phyloP scores from a whole-genome alignment of 2,329 filamentous ascomycete genomes.

The Helicocarpus griseus region DNA sequence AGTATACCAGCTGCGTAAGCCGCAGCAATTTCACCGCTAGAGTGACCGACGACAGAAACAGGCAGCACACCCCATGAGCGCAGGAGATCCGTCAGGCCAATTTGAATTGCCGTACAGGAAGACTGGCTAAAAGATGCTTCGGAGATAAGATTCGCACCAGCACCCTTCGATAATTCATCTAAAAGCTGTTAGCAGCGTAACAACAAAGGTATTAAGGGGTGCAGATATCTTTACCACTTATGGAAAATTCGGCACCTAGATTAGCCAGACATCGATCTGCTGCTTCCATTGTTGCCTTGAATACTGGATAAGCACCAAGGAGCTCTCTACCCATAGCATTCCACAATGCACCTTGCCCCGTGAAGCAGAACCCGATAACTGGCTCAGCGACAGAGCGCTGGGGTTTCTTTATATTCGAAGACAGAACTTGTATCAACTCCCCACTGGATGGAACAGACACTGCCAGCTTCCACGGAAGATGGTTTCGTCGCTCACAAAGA shows the following conservation, averaged over 20 bases:
- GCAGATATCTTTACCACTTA: constrained; percentile 14
- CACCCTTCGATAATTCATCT: constrained; percentile 4
- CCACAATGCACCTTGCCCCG: constrained; percentile 31
- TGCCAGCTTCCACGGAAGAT: constrained; percentile 16
- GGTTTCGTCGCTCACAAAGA: constrained; percentile 15
- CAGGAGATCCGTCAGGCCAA: constrained; percentile 22
- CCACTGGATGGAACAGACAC: constrained; percentile 9
- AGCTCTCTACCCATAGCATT: constrained; percentile 26
- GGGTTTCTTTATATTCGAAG: neutral
- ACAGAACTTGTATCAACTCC: neutral
- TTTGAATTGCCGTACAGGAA: constrained; percentile 22
- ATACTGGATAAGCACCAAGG: constrained; percentile 16
- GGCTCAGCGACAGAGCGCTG: neutral
- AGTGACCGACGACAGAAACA: constrained; percentile 21
- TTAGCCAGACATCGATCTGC: constrained; percentile 16
- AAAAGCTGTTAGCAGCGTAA: constrained; percentile 16
- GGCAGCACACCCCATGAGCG: constrained; percentile 18
- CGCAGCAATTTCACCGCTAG: constrained; percentile 24
- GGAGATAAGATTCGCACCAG: neutral
- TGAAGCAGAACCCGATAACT: constrained; percentile 27
- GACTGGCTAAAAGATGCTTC: constrained; percentile 21
- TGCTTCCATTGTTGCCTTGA: constrained; percentile 15
- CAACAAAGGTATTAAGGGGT: neutral
- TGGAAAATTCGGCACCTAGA: constrained; percentile 18
- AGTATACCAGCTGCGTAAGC: constrained; percentile 23